phyloP scores from a whole-genome alignment of 768 basidiomycete genomes.

The Omphalotus guepiniiformis region DNA sequence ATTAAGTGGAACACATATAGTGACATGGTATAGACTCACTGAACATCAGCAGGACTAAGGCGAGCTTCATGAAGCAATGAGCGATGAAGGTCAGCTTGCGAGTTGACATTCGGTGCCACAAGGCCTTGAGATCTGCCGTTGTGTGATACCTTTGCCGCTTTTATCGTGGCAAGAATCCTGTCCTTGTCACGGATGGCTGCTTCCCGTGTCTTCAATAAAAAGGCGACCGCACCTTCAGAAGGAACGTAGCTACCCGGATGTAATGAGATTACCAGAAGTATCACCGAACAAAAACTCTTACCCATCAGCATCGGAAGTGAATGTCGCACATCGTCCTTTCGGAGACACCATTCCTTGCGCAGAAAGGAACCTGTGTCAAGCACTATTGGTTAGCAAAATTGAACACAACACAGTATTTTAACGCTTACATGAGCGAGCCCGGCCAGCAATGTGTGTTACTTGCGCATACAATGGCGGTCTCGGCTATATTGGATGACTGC shows the following conservation, averaged over 20 bases:
- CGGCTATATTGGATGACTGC: constrained; percentile 28
- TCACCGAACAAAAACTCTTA: constrained; percentile 10
- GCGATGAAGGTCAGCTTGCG: constrained; percentile 28
- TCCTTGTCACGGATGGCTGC: constrained; percentile 32
- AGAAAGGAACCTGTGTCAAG: constrained; percentile 23
- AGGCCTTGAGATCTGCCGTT: constrained; percentile 33
- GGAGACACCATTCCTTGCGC: constrained; percentile 31
- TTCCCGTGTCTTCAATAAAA: constrained; percentile 29
- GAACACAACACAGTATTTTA: too few species aligned
- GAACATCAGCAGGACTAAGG: constrained; percentile 26
- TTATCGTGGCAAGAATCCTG: constrained; percentile 27
- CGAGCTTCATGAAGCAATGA: constrained; percentile 24
- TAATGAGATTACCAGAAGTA: neutral
- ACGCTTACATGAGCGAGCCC: neutral
- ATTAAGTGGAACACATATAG: neutral
- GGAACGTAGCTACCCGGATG: constrained; percentile 35
- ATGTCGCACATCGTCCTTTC: constrained; percentile 31
- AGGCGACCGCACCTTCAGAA: constrained; percentile 30
- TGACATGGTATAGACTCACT: constrained; percentile 20
- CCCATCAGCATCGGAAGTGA: constrained; percentile 31
- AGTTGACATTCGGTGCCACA: constrained; percentile 29
- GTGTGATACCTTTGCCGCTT: constrained; percentile 27
- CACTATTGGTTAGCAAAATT: neutral
- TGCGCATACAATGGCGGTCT: constrained; percentile 30
- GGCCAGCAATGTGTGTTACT: constrained; percentile 30